Percentiles rank a stretch among this genome's conserved stretches.
Conservation (phyloP, 2,329 filamentous ascomycete species). For the Epicoccum sorghinum region DNA sequence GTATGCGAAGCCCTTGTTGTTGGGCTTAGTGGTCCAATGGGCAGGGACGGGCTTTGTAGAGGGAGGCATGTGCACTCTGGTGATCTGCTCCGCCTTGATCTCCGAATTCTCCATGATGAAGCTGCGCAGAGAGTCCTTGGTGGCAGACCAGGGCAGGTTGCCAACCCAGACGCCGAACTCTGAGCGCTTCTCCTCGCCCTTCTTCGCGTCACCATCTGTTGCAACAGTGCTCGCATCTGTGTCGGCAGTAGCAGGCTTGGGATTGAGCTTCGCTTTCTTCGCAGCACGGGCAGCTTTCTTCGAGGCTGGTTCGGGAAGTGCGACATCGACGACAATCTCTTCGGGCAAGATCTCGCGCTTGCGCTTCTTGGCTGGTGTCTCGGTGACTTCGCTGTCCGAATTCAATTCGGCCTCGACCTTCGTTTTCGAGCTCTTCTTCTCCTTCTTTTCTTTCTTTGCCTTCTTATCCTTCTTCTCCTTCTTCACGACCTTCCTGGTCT, state of each 20-base stretch:
- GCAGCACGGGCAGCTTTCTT: constrained; percentile 90
- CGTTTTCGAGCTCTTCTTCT: constrained; percentile 31
- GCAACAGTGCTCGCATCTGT: constrained; percentile 15
- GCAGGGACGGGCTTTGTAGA: constrained; percentile 47
- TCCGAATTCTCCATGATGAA: constrained; percentile 77
- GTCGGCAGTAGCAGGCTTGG: constrained; percentile 25
- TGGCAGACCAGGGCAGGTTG: constrained; percentile 85
- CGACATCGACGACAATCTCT: constrained; percentile 85
- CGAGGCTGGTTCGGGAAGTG: constrained; percentile 89
- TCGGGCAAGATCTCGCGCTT: constrained; percentile 65
- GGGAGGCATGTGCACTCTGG: constrained; percentile 79
- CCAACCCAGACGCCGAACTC: constrained; percentile 93
- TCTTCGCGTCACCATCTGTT: constrained; percentile 43
- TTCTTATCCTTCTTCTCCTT: constrained; percentile 35
- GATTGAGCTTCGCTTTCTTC: constrained; percentile 75
- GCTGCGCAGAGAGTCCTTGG: constrained; percentile 72
- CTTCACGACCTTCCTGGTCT: constrained; percentile 18
- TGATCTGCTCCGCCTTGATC: constrained; percentile 71
- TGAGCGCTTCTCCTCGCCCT: constrained; percentile 62
- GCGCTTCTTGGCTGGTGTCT: constrained; percentile 50
- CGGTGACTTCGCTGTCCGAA: constrained; percentile 20
- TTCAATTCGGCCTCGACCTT: constrained; percentile 21
- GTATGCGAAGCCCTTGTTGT: constrained; percentile 96
- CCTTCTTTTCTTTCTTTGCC: constrained; percentile 36
- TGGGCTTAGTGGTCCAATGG: constrained; percentile 56